Base-by-base conservation (phyloP, 225 moss, liverwort and hornwort species). In the Lunularia cruciata region DNA sequence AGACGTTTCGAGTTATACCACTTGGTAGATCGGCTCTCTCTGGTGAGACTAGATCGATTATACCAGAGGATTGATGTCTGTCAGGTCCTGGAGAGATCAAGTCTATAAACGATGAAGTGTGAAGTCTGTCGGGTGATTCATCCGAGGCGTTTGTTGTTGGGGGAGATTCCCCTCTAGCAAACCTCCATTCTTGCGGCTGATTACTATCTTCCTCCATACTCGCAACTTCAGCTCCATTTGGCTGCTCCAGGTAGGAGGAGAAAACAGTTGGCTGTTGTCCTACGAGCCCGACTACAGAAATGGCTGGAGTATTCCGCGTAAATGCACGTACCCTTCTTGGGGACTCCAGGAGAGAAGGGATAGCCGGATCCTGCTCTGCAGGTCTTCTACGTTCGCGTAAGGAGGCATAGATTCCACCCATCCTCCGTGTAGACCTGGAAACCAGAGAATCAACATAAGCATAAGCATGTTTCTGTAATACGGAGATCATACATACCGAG, bases 11-110 rank as follows among this genome's bases (percentile, higher is more conserved):
- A 15, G 30, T 2, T 30, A 32, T 14, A 12, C 28, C 46, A n/a
- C 10, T 16, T 20, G 23, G 58, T 4, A 19, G 7, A 11, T 45
- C n/a, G 36, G 58, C 43, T 59, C 71, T 57, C 40, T 69, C 71
- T 14, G 71, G 71, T 14, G 58, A 59, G 6, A 42, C 60, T 38
- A 71, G 18, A 45, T 71, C 71, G 32, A 71, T 60, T 5, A 35
- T 6, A 10, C 26, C 3, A 28, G 19, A 31, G 30, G n/a, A 4
- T 6, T 52, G 14, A 3, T 5, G 10, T 0, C 31, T 28, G 25
- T 46, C 46, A 51, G 53, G 36, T 55, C 57, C 71, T 34, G 71
- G 71, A 35, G 58, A 32, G 1, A 40, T 32, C 71, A 71, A 27
- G 15, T 71, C 71, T 14, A 71, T 71, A 33, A 59, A 14, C 12